phyloP scores from a whole-genome alignment of 164 flowering plant genomes.

The Buxus sempervirens region DNA sequence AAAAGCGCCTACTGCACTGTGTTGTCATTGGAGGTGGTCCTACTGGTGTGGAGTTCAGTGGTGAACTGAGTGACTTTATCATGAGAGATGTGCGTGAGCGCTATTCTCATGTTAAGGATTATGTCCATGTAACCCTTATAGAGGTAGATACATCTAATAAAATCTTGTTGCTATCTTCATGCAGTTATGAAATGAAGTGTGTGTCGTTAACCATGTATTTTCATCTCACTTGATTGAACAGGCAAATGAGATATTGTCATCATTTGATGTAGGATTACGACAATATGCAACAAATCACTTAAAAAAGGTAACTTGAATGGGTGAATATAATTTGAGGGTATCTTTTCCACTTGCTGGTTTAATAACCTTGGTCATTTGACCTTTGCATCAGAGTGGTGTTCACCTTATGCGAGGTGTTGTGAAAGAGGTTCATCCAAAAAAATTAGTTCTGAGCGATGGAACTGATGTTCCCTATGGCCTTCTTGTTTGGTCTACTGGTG shows the following conservation, averaged over 20 bases:
- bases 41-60: constrained; percentile 90
- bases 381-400: constrained; percentile 59
- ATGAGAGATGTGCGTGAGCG: constrained; percentile 64
- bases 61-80: constrained; percentile 86
- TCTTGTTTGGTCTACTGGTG: constrained; percentile 92
- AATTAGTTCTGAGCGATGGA: constrained; percentile 71
- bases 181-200: not conserved
- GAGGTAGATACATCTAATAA: constrained; percentile 44
- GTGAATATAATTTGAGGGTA: not conserved
- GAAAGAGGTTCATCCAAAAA: constrained; percentile 70
- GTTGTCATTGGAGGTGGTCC: constrained; percentile 93
- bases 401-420: constrained; percentile 68
- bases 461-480: constrained; percentile 82
- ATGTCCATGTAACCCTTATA: constrained; percentile 69
- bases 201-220: not conserved
- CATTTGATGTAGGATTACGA: constrained; percentile 71
- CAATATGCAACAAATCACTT: constrained; percentile 76
- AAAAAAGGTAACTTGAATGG: constrained; percentile 45
- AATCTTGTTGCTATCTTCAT: not conserved
- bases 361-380: constrained; percentile 9
- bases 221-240: constrained; percentile 19
- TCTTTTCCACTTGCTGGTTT: not conserved
- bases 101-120: constrained; percentile 73
- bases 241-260: constrained; percentile 89
- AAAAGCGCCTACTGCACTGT: constrained; percentile 68